Conservation (phyloP, 1,139 yeast genomes). For the Yamadazyma diospyri region DNA sequence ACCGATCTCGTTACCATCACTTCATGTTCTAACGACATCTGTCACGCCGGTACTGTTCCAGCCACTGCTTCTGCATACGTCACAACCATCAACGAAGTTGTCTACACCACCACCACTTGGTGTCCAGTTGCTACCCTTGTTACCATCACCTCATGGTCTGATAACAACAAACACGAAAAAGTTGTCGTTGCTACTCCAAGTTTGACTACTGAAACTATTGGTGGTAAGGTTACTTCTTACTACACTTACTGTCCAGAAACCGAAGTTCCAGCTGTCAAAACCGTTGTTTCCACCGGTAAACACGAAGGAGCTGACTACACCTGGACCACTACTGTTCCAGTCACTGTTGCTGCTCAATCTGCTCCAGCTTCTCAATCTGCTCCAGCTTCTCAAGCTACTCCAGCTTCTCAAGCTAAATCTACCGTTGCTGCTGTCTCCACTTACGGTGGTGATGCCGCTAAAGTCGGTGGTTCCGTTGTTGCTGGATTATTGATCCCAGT, state of each 20-base stretch:
- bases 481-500: slow-evolving; percentile 14
- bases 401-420: slow-evolving; percentile 12
- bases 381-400: slow-evolving; percentile 11
- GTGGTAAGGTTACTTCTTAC: slow-evolving; percentile 26
- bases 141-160: slow-evolving; percentile 48
- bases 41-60: slow-evolving; percentile 27
- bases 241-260: slow-evolving; percentile 33
- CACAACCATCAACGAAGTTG: slow-evolving; percentile 12
- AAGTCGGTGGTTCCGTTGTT: slow-evolving; percentile 19
- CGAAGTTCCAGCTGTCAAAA: slow-evolving; percentile 27
- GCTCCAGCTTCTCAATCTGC: too few species aligned
- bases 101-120: slow-evolving; percentile 47
- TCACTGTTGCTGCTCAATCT: slow-evolving; percentile 20
- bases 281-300: slow-evolving; percentile 41
- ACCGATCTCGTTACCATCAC: slow-evolving; percentile 39
- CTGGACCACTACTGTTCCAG: slow-evolving; percentile 21
- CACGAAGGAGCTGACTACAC: too few species aligned
- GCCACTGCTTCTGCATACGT: slow-evolving; percentile 18
- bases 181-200: slow-evolving; percentile 33
- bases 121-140: slow-evolving; percentile 26
- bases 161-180: slow-evolving; percentile 42
- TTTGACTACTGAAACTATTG: slow-evolving; percentile 17
- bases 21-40: slow-evolving; percentile 38
- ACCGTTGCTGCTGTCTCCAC: slow-evolving; percentile 15
- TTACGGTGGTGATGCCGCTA: slow-evolving; percentile 25